phyloP scores from a whole-genome alignment of 306 rosid genomes.

The Malus sylvestris region DNA sequence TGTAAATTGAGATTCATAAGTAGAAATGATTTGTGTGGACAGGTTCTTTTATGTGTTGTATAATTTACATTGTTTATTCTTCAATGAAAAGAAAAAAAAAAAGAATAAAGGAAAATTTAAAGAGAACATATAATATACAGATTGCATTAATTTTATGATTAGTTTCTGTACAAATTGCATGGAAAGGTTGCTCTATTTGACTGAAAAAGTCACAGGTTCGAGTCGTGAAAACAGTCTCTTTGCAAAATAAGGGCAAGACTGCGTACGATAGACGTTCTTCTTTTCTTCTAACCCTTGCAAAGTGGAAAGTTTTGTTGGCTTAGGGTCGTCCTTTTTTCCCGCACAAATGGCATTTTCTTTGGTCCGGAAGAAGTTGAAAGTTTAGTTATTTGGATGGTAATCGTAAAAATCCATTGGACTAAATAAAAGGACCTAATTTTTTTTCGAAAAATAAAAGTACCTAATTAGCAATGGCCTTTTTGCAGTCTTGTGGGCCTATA shows the following conservation, averaged over 20 bases:
- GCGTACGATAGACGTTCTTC: too few species aligned
- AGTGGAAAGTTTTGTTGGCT: too few species aligned
- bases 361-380: not conserved
- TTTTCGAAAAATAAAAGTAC: not conserved
- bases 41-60: conserved; percentile 43
- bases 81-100: conserved; percentile 24
- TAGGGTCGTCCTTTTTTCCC: too few species aligned
- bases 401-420: not conserved
- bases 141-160: not conserved
- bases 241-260: rapidly evolving
- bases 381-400: not conserved
- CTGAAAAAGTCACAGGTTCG: too few species aligned
- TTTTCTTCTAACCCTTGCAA: too few species aligned
- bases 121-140: conserved; percentile 16
- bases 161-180: not conserved
- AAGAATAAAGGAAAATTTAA: conserved; percentile 21
- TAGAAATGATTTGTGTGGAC: conserved; percentile 56
- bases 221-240: too few species aligned
- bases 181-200: too few species aligned
- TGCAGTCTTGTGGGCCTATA: not conserved
- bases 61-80: conserved; percentile 43
- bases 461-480: not conserved
- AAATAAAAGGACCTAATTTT: not conserved
- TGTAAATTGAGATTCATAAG: conserved; percentile 59
- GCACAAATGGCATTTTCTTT: not conserved